Percentiles rank a stretch among this genome's conserved stretches.
phyloP scores from a whole-genome alignment of 2,329 filamentous ascomycete genomes.

The Stylonectria norvegica region DNA sequence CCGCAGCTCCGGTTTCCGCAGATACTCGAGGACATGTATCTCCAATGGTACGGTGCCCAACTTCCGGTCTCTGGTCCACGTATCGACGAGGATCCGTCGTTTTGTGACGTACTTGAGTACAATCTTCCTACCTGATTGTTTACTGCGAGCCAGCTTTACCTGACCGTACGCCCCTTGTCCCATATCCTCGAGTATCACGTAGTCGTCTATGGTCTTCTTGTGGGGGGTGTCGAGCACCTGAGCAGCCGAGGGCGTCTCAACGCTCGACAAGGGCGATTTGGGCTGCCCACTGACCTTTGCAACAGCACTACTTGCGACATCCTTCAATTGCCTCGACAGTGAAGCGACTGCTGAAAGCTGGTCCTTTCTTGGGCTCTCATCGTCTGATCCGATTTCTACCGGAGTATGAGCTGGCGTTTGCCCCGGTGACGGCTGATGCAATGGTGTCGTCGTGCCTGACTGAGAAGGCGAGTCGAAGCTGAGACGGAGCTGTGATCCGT shows the following conservation, averaged over 20 bases:
- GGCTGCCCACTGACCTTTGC: slow-evolving; percentile 48
- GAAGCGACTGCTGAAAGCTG: slow-evolving; percentile 41
- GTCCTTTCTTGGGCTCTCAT: slow-evolving; percentile 43
- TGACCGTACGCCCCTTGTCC: slow-evolving; percentile 97
- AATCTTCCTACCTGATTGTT: slow-evolving; percentile 75
- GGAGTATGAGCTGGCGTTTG: slow-evolving; percentile 60
- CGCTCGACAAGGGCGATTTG: slow-evolving; percentile 30
- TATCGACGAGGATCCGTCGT: slow-evolving; percentile 92
- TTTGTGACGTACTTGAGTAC: slow-evolving; percentile 99
- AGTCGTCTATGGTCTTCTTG: slow-evolving; percentile 88
- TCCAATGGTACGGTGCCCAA: slow-evolving; percentile 94
- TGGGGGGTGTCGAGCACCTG: slow-evolving; percentile 37
- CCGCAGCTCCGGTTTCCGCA: slow-evolving; percentile 67
- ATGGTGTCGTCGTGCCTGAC: slow-evolving; percentile 65
- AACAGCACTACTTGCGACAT: slow-evolving; percentile 53
- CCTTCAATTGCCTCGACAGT: slow-evolving; percentile 55
- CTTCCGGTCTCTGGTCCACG: slow-evolving; percentile 91
- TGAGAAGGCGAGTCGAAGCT: slow-evolving; percentile 60
- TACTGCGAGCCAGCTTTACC: slow-evolving; percentile 89
- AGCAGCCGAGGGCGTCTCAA: slow-evolving; percentile 33
- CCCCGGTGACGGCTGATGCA: slow-evolving; percentile 75
- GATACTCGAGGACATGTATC: slow-evolving; percentile 93
- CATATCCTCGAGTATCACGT: slow-evolving; percentile 94
- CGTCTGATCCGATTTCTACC: slow-evolving; percentile 53
- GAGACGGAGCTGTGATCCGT: slow-evolving; percentile 63